Evolutionary conservation across 2,329 filamentous ascomycete species (phyloP), one percentile per base, ranked within the genome.

Genomic region (Aspergillus sp.): DNA sequence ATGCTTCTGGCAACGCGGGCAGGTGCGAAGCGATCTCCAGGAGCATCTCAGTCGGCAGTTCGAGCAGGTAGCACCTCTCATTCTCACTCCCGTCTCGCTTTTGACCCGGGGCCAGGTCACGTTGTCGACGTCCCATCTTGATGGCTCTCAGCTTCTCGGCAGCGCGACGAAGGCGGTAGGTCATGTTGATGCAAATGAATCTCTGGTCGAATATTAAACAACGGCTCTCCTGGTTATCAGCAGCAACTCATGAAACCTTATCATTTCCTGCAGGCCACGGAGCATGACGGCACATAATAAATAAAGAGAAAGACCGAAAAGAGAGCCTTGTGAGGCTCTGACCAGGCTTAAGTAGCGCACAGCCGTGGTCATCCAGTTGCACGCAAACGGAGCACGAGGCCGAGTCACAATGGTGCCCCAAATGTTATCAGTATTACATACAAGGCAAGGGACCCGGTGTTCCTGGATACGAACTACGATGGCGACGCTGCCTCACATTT

Each of bases 11-110:
- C 6, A 61, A 33, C 10, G 52, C 42, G 8, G 51, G 45, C 22
- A 61, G 38, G 34, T 61, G 49, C 6, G 57, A 59, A 12, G 49
- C 43, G 30, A 61, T 60, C 35, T 60, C 54, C 13, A 58, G 40
- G 10, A 61, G 39, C 28, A 61, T 32, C 40, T 61, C 58, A 6
- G 56, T 60, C 15, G 58, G 58, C 12, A 61, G 41, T 39, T 59
- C 57, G 29, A 59, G 46, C 2, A 61, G 46, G 37, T 51, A 45
- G 36, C 53, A 58, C 30, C 51, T 50, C 10, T 36, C 32, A 1
- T 33, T 10, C 13, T 42, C 36, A 14, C 36, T 35, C 8, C 41
- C 43, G 27, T 43, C 37, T 39, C 26, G 20, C 20, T 29, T 26
- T 31, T 47, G 34, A 31, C 35, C 27, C 14, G 33, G 33, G 25